A percentile compares a stretch with the other conserved stretches of the same genome.
Evolutionary conservation across 345 rosid species (phyloP).

Genomic region (Corchorus capsularis): DNA sequence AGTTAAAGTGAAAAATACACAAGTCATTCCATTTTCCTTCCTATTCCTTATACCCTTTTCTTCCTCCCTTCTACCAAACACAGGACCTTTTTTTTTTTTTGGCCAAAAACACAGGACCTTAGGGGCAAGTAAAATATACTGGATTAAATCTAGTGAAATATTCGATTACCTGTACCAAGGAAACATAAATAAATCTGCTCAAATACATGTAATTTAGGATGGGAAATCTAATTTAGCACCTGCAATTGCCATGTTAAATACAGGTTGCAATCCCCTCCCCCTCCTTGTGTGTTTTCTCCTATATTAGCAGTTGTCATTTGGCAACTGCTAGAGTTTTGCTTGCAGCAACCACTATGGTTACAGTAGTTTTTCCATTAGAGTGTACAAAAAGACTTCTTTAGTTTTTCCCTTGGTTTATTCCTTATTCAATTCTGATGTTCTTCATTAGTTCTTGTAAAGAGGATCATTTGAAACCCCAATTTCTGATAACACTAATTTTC

Average conservation of each 20-base stretch:
- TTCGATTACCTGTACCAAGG: no score
- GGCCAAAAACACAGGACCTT: no score
- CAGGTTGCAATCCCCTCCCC: not conserved
- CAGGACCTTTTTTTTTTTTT: no score
- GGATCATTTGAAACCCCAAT: not conserved
- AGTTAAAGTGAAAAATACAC: not conserved
- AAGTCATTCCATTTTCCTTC: not conserved
- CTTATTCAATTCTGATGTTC: not conserved
- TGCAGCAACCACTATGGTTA: not conserved
- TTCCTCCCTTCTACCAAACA: not conserved
- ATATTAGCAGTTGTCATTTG: not conserved
- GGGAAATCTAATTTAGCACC: not conserved
- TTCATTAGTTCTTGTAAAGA: not conserved
- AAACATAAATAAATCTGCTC: not conserved
- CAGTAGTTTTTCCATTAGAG: not conserved
- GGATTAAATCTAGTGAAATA: not conserved
- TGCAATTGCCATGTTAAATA: not conserved
- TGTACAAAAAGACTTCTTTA: not conserved
- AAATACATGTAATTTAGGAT: not conserved
- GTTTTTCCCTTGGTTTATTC: constrained; percentile 3
- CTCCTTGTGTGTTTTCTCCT: not conserved
- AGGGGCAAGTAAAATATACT: not conserved
- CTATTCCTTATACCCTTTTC: no score
- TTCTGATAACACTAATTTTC: constrained; percentile 21
- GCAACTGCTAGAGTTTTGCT: not conserved